Conservation (phyloP, 306 rosid genomes). For the Quercus agrifolia region DNA sequence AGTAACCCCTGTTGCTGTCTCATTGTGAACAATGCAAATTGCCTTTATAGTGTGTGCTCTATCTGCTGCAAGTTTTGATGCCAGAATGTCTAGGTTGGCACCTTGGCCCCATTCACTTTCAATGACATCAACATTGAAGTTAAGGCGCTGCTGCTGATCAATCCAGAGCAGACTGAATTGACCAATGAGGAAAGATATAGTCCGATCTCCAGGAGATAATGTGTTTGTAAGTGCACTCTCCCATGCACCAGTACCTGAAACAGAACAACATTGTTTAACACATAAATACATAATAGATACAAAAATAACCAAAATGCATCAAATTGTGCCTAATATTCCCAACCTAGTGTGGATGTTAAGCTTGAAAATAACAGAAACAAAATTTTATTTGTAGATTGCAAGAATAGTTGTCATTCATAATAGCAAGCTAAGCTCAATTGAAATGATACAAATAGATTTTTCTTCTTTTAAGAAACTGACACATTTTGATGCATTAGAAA, state of each 20-base stretch:
- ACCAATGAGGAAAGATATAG: slow-evolving; percentile 83
- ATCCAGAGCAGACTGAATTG: slow-evolving; percentile 99
- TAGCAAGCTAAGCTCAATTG: not conserved
- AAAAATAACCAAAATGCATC: not conserved
- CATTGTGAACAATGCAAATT: slow-evolving; percentile 94
- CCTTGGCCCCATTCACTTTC: slow-evolving; percentile 99
- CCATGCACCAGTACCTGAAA: slow-evolving; percentile 98
- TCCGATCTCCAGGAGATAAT: slow-evolving; percentile 91
- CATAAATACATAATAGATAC: not conserved
- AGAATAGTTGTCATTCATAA: not conserved
- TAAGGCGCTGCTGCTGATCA: slow-evolving; percentile 97
- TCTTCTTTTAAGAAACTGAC: not conserved
- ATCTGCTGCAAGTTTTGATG: slow-evolving; percentile 79
- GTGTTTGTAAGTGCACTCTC: slow-evolving; percentile 99
- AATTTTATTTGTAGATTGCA: not conserved
- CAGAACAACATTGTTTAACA: slow-evolving; percentile 16
- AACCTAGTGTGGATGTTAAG: not conserved
- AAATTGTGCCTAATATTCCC: slow-evolving; percentile 4
- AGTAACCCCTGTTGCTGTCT: slow-evolving; percentile 98
- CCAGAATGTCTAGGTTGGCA: slow-evolving; percentile 85
- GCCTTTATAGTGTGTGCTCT: slow-evolving; percentile 82
- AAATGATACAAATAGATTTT: not conserved
- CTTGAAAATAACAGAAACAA: not conserved
- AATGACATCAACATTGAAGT: slow-evolving; percentile 84
- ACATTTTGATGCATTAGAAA: not conserved